These are phyloP conservation scores for Dimargaris xerosporica DNA, from an alignment of 192 early-diverging fungal species.

Conservation along the genomic window DNA sequence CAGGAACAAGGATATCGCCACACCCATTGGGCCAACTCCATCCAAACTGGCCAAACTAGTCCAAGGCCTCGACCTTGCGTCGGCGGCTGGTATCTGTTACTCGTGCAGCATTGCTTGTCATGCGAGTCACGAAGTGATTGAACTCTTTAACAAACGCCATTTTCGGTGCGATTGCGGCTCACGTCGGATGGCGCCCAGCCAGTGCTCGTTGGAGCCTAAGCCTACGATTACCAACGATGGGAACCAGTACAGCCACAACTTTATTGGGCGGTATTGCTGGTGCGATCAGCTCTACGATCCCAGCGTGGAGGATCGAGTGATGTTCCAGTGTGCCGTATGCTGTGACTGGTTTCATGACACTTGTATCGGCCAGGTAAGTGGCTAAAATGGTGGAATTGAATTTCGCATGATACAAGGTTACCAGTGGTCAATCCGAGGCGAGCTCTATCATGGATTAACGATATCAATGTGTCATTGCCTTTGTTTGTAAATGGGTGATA, in stretches of 20 bases:
- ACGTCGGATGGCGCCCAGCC: conserved; percentile 22
- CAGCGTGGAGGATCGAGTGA: conserved; percentile 48
- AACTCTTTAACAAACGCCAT: conserved; percentile 67
- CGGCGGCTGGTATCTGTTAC: conserved; percentile 49
- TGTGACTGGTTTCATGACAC: conserved; percentile 72
- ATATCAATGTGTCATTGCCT: not conserved
- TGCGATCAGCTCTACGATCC: conserved; percentile 67
- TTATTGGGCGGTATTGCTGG: conserved; percentile 68
- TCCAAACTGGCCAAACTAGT: not conserved
- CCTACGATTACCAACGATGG: conserved; percentile 29
- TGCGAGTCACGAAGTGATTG: conserved; percentile 60
- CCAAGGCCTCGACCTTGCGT: conserved; percentile 5
- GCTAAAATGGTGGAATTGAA: conserved; percentile 8
- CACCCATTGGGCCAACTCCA: not conserved
- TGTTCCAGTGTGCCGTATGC: conserved; percentile 78
- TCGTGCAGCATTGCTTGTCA: conserved; percentile 68
- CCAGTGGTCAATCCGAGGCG: not conserved
- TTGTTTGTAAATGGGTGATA: conserved; percentile 18
- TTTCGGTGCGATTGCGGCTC: conserved; percentile 91
- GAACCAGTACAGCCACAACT: conserved; percentile 79
- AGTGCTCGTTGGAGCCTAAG: conserved; percentile 16
- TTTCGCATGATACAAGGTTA: not conserved
- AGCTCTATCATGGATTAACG: not conserved
- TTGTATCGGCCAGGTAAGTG: conserved; percentile 44
- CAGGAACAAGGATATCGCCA: not conserved